A percentile compares a stretch with the other conserved stretches of the same genome.
Conservation (phyloP, 2,329 filamentous ascomycete species). For the Aspergillus melleus region DNA sequence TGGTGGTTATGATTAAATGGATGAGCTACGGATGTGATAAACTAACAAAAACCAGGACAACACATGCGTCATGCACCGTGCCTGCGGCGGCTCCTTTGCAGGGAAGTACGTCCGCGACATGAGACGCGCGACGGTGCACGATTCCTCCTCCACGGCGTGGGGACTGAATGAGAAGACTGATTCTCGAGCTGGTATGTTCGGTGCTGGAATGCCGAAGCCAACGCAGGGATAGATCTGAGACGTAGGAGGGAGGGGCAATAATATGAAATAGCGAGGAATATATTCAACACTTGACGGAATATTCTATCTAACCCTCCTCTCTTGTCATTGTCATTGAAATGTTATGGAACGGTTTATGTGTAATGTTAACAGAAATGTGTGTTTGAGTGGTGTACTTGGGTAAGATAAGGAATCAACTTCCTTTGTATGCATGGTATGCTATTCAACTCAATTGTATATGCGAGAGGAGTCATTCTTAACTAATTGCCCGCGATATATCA, state of each 20-base stretch:
- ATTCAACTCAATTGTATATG: too few relatives aligned
- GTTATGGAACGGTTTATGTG: neutral
- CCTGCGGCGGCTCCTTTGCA: slow-evolving; percentile 47
- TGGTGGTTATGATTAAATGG: too few relatives aligned
- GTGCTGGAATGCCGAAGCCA: neutral
- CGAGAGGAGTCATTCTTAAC: too few relatives aligned
- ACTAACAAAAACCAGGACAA: neutral
- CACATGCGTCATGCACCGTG: slow-evolving; percentile 3
- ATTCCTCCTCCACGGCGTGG: slow-evolving; percentile 42
- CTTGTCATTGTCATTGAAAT: too few relatives aligned
- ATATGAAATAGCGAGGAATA: neutral
- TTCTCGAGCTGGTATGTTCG: neutral
- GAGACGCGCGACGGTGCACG: slow-evolving; percentile 58
- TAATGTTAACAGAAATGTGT: neutral
- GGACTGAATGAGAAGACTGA: slow-evolving; percentile 40
- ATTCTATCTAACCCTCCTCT: neutral
- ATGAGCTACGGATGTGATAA: too few relatives aligned
- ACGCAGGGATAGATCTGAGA: neutral
- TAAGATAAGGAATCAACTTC: too few relatives aligned
- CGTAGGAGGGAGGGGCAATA: too few relatives aligned
- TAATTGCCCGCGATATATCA: too few relatives aligned
- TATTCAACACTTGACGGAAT: neutral
- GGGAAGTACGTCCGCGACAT: slow-evolving; percentile 54
- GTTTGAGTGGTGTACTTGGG: too few relatives aligned
- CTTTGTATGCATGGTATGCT: too few relatives aligned